phyloP scores from a whole-genome alignment of 208 protist species.

The Jaenimonas drosophilae region DNA sequence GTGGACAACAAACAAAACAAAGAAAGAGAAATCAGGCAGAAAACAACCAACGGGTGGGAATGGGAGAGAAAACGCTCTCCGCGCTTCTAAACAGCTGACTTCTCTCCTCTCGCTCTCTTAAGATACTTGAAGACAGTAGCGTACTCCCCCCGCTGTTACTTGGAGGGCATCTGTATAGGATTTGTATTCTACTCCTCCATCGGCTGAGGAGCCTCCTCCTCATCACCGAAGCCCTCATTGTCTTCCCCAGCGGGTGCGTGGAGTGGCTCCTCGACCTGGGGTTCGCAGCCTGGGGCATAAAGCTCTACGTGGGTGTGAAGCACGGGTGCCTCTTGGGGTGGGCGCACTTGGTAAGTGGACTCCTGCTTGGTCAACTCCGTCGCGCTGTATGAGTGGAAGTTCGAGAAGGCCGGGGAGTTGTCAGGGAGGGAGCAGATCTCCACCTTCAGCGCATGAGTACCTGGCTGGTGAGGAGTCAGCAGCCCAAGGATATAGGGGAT shows the following conservation, averaged over 20 bases:
- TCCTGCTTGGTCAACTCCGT: not conserved
- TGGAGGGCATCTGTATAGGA: no score
- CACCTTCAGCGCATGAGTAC: slow-evolving; percentile 6
- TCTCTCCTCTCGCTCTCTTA: not conserved
- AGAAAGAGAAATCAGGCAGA: not conserved
- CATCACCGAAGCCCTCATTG: not conserved
- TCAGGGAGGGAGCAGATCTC: slow-evolving; percentile 10
- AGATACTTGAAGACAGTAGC: not conserved
- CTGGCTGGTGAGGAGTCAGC: slow-evolving; percentile 4
- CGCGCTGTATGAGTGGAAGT: slow-evolving; percentile 6
- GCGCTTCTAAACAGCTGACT: not conserved
- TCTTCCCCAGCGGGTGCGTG: not conserved
- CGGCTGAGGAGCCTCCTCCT: no score
- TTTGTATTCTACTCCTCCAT: not conserved
- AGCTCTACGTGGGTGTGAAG: not conserved
- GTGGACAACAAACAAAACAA: not conserved
- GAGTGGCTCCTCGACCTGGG: not conserved
- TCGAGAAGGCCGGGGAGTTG: slow-evolving; percentile 9
- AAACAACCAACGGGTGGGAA: not conserved
- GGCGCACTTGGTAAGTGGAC: slow-evolving; percentile 11
- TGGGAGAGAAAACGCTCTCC: not conserved
- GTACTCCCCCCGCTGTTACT: not conserved
- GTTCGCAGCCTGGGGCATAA: not conserved
- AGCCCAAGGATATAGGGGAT: slow-evolving; percentile 16
- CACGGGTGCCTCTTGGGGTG: not conserved